Percentiles rank a stretch among this genome's conserved stretches.
Evolutionary conservation across 495 filamentous ascomycete species (phyloP).

Genomic region (Niebla homalea): DNA sequence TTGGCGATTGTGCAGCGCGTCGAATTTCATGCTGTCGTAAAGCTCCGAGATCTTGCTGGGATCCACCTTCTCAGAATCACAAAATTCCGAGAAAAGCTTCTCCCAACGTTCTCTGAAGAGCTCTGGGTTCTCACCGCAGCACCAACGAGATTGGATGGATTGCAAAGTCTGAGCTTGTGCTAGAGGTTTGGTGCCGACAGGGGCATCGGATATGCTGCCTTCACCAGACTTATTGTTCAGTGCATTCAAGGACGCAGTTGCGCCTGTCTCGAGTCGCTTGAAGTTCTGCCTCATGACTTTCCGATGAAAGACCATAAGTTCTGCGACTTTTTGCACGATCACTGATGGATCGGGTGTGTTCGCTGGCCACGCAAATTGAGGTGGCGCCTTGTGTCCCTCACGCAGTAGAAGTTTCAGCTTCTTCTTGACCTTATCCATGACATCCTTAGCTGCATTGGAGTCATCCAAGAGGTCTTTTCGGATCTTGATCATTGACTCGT

Average conservation of each 20-base stretch:
- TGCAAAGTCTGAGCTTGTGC: slow-evolving; percentile 40
- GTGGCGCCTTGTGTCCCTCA: slow-evolving; percentile 73
- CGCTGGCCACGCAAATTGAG: slow-evolving; percentile 90
- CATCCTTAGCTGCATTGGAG: slow-evolving; percentile 97
- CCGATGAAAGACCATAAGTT: slow-evolving; percentile 95
- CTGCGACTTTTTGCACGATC: slow-evolving; percentile 80
- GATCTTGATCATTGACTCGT: slow-evolving; percentile 70
- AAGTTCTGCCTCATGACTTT: slow-evolving; percentile 89
- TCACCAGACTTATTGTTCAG: slow-evolving; percentile 28
- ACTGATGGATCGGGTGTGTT: slow-evolving; percentile 86
- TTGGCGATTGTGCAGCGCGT: slow-evolving; percentile 88
- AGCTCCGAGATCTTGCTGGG: slow-evolving; percentile 96
- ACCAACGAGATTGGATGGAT: slow-evolving; percentile 84
- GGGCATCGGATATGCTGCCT: slow-evolving; percentile 6
- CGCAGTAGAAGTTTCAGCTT: slow-evolving; percentile 85
- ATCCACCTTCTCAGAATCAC: slow-evolving; percentile 92
- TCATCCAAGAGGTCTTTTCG: slow-evolving; percentile 93
- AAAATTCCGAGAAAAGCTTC: slow-evolving; percentile 94
- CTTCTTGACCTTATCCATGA: slow-evolving; percentile 99
- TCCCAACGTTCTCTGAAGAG: slow-evolving; percentile 97
- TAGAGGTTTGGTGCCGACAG: slow-evolving; percentile 5
- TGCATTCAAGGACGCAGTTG: slow-evolving; percentile 44
- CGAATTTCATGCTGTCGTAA: slow-evolving; percentile 99
- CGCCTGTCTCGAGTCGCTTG: slow-evolving; percentile 52
- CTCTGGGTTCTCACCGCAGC: slow-evolving; percentile 86